Evolutionary conservation across 257 asterid species (phyloP), one percentile per base, ranked within the genome.

Genomic region (Verbascum thapsus): DNA sequence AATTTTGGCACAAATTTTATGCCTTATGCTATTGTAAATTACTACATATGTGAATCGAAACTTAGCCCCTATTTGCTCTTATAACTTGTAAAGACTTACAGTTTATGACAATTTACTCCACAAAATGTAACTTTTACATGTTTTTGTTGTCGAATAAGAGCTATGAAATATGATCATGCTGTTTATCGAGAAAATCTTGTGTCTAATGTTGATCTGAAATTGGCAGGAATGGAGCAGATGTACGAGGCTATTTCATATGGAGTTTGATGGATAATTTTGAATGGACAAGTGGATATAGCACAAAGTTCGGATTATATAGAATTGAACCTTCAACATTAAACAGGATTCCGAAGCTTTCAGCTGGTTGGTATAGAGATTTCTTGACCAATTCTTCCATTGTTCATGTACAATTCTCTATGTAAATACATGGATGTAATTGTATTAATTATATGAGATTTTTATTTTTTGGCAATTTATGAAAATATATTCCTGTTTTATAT

Each of bases 201-300:
- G 13, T 7, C 8, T 35, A 4, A 9, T 6, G 20, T 11, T 20
- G 48, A 22, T 23, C 39, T 32, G 41, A 39, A 2, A 3, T 54
- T 58, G 64, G 45, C 69, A 87, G 87, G 68, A 67, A 81, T 0
- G 95, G 89, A 6, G 90, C 86, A 2, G 87, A 90, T 49, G 90
- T 87, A 19, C 79, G 90, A 0, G 92, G 95, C 47, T 88, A 88
- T 63, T 76, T 88, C 48, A 58, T 84, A 58, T 88, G 96, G 96
- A 78, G 83, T 42, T 79, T 84, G 83, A 73, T 86, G 87, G 95
- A 89, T 57, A 68, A 78, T 57, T 88, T 86, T 7, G 96, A 88
- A 54, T 88, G 96, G 95, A 5, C 54, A 0, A 44, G 34, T 13
- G 92, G 96, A 60, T 90, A 78, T 20, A 55, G 7, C 2, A 6